Percentiles rank a stretch among this genome's conserved stretches.
phyloP scores from a whole-genome alignment of 495 filamentous ascomycete species.

The Astrocystis sublimbata region DNA sequence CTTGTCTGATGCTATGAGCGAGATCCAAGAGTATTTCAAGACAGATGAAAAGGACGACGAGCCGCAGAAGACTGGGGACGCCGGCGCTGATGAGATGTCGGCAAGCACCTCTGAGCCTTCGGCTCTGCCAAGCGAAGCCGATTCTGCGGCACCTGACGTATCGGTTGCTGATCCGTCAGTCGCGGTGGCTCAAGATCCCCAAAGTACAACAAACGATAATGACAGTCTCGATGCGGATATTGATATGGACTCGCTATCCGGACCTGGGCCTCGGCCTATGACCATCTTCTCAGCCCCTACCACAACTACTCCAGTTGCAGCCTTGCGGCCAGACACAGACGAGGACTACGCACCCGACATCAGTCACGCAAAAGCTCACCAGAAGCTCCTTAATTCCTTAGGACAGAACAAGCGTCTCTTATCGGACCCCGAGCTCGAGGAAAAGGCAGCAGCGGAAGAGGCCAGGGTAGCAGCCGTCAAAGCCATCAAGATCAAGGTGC shows the following conservation, averaged over 20 bases:
- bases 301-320: conserved; percentile 71
- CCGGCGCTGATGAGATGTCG: conserved; percentile 8
- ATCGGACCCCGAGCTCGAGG: conserved; percentile 67
- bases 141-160: conserved; percentile 6
- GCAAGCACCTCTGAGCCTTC: conserved; percentile 17
- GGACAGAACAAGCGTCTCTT: conserved; percentile 68
- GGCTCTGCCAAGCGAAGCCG: conserved; percentile 16
- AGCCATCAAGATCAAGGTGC: conserved; percentile 73
- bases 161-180: conserved; percentile 2
- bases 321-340: conserved; percentile 63
- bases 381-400: conserved; percentile 64
- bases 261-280: conserved; percentile 50
- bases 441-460: conserved; percentile 57
- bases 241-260: conserved; percentile 21
- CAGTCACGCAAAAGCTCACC: conserved; percentile 80
- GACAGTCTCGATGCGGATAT: conserved; percentile 32
- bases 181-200: conserved; percentile 13
- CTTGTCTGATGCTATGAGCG: conserved; percentile 78
- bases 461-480: conserved; percentile 64
- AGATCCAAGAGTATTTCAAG: conserved; percentile 73
- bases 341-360: conserved; percentile 80
- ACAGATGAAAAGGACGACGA: conserved; percentile 36
- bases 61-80: conserved; percentile 6
- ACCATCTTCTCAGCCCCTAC: conserved; percentile 76
- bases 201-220: conserved; percentile 11